Percentiles rank a stretch among this genome's conserved stretches.
Conservation (phyloP, 2,329 filamentous ascomycete genomes). For the Pyrenochaeta sp. region DNA sequence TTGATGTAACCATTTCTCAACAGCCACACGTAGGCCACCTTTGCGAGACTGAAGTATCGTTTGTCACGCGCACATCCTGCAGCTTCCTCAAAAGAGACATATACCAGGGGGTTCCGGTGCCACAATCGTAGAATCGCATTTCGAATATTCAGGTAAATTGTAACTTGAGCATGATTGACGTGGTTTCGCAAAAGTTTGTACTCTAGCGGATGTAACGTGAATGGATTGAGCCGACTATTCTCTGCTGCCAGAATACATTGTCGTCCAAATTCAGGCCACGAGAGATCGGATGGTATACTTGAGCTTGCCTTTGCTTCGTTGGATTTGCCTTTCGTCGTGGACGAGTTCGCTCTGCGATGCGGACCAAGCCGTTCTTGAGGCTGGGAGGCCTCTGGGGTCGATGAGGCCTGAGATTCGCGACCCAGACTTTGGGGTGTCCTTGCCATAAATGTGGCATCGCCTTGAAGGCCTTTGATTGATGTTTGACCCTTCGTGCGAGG, state of each 20-base stretch:
- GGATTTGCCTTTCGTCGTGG: slow-evolving; percentile 29
- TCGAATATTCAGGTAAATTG: slow-evolving; percentile 92
- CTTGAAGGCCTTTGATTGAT: slow-evolving; percentile 18
- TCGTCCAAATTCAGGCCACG: slow-evolving; percentile 80
- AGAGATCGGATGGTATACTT: slow-evolving; percentile 80
- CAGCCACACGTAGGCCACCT: slow-evolving; percentile 91
- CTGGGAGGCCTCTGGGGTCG: slow-evolving; percentile 40
- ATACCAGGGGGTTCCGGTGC: slow-evolving; percentile 83
- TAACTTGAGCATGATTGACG: slow-evolving; percentile 87
- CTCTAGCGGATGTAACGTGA: slow-evolving; percentile 84
- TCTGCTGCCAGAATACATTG: slow-evolving; percentile 92
- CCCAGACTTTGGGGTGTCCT: slow-evolving; percentile 31
- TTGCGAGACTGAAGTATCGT: slow-evolving; percentile 88
- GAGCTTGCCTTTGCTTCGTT: slow-evolving; percentile 66
- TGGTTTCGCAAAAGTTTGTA: slow-evolving; percentile 80
- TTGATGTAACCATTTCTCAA: slow-evolving; percentile 93
- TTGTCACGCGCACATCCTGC: slow-evolving; percentile 87
- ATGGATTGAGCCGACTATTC: slow-evolving; percentile 87
- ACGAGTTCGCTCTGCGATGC: slow-evolving; percentile 27
- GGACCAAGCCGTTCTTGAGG: slow-evolving; percentile 26
- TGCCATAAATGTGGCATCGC: slow-evolving; percentile 25
- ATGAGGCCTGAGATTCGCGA: slow-evolving; percentile 35
- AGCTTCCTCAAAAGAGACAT: slow-evolving; percentile 83
- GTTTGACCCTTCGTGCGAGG: slow-evolving; percentile 12
- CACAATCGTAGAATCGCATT: slow-evolving; percentile 93